Conservation (phyloP, 2,329 filamentous ascomycete species). For the Aspergillus flavus region DNA sequence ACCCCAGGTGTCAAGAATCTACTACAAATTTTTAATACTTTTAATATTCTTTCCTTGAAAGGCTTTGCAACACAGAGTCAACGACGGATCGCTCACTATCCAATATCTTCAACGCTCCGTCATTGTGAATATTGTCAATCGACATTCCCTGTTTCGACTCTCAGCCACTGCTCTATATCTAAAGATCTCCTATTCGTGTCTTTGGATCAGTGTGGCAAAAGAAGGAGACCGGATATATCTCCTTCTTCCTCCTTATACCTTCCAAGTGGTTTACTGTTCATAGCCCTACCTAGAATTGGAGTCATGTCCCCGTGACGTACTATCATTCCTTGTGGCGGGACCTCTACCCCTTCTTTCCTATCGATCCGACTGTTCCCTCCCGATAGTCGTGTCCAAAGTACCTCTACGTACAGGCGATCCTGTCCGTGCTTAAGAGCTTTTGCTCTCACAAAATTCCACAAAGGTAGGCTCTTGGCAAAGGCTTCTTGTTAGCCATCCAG, state of each 20-base stretch:
- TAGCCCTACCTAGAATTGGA: conserved; percentile 14
- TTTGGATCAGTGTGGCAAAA: conserved; percentile 8
- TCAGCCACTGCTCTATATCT: conserved; percentile 20
- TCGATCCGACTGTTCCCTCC: conserved; percentile 13
- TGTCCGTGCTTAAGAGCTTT: conserved; percentile 14
- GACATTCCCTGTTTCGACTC: conserved; percentile 9
- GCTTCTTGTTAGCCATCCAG: neutral
- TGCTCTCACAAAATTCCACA: conserved; percentile 15
- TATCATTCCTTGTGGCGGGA: conserved; percentile 30
- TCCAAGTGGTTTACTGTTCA: conserved; percentile 8
- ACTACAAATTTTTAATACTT: neutral
- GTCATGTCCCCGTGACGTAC: conserved; percentile 31
- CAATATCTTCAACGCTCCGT: conserved; percentile 12
- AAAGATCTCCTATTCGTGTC: conserved; percentile 7
- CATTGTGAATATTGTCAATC: conserved; percentile 14
- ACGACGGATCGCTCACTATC: conserved; percentile 17
- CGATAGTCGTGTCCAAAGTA: conserved; percentile 12
- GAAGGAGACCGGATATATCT: neutral
- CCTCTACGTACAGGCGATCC: conserved; percentile 12
- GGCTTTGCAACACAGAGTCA: conserved; percentile 19
- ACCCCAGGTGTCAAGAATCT: neutral
- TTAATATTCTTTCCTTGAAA: conserved; percentile 13
- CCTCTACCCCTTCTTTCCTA: conserved; percentile 22
- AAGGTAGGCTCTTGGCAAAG: conserved; percentile 16
- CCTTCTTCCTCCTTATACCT: conserved; percentile 5